A percentile compares a stretch with the other conserved stretches of the same genome.
Evolutionary conservation across 2,329 filamentous ascomycete genomes (phyloP).

Genomic region (Podosphaera xanthii): DNA sequence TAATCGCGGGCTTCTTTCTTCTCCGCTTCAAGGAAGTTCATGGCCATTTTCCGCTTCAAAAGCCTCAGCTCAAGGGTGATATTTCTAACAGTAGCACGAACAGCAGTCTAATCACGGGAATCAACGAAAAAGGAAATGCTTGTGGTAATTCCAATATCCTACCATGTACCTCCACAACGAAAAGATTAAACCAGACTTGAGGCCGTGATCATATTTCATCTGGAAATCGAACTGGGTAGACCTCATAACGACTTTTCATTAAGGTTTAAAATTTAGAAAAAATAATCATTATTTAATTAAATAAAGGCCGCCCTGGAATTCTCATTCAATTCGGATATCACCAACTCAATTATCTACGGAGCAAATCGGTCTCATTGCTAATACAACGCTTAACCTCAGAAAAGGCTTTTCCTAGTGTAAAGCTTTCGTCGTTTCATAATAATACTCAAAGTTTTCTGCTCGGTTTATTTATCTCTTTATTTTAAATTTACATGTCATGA

Average conservation of each 20-base stretch:
- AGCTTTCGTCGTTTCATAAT: too few relatives aligned
- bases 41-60: conserved; percentile 21
- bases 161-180: not conserved
- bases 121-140: not conserved
- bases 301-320: not conserved
- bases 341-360: too few relatives aligned
- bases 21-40: conserved; percentile 45
- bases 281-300: not conserved
- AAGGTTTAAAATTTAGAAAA: not conserved
- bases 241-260: not conserved
- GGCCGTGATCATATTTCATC: not conserved
- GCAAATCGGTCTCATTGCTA: too few relatives aligned
- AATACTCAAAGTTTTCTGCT: too few relatives aligned
- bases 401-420: too few relatives aligned
- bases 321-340: too few relatives aligned
- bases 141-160: not conserved
- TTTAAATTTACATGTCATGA: too few relatives aligned
- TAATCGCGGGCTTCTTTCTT: conserved; percentile 39
- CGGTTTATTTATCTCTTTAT: too few relatives aligned
- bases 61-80: not conserved
- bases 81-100: not conserved
- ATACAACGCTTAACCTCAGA: too few relatives aligned
- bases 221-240: not conserved
- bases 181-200: not conserved
- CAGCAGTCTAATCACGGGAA: not conserved